phyloP scores from a whole-genome alignment of 2,329 filamentous ascomycete species.

The Onygenales sp. region DNA sequence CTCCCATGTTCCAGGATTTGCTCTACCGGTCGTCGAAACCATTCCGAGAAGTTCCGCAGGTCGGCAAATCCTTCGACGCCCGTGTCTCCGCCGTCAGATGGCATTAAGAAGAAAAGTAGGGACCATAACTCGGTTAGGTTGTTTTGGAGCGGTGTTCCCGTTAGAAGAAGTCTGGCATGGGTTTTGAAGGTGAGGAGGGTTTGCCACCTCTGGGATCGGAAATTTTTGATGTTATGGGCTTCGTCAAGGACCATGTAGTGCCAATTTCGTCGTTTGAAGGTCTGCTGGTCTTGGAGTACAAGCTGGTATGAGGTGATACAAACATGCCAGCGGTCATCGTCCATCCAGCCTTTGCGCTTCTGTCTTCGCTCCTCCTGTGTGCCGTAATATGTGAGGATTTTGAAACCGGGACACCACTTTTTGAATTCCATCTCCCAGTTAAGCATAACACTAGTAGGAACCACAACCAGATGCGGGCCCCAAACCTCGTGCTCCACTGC shows the following conservation, averaged over 20 bases:
- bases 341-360: conserved; percentile 88
- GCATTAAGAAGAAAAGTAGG: conserved; percentile 90
- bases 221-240: conserved; percentile 99
- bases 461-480: conserved; percentile 92
- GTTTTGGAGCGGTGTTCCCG: conserved; percentile 92
- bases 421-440: conserved; percentile 99
- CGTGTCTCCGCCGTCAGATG: conserved; percentile 62
- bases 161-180: conserved; percentile 73
- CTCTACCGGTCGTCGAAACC: conserved; percentile 90
- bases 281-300: conserved; percentile 84
- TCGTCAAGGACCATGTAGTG: conserved; percentile 98
- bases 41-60: conserved; percentile 90
- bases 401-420: conserved; percentile 94
- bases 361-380: conserved; percentile 82
- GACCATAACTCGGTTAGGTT: conserved; percentile 97
- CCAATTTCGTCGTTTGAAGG: conserved; percentile 88
- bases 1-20: conserved; percentile 93
- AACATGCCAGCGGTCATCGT: conserved; percentile 91
- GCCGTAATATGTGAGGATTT: conserved; percentile 94
- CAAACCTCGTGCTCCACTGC: conserved; percentile 84
- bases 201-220: conserved; percentile 95
- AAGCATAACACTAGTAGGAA: conserved; percentile 95
- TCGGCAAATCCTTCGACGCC: conserved; percentile 86
- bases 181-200: conserved; percentile 91
- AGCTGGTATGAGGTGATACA: conserved; percentile 97